Conservation (phyloP, 192 early-diverging fungal species). For the Coemansia sp. region DNA sequence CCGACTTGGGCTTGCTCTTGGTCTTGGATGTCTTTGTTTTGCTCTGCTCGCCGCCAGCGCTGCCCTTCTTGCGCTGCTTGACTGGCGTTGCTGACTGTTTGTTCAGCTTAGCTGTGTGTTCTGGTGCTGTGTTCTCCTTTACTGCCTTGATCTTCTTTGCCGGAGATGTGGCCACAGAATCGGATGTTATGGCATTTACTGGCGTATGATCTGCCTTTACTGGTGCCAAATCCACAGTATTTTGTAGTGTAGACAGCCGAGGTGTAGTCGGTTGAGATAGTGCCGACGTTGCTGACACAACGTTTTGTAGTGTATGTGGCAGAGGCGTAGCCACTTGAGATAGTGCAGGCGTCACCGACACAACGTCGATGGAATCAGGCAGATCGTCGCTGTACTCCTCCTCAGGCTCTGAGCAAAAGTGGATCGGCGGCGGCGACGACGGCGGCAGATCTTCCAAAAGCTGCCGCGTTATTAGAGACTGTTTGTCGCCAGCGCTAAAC, state of each 20-base stretch:
- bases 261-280: not conserved
- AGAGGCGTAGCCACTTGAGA: not conserved
- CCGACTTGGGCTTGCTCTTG: not conserved
- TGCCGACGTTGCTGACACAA: not conserved
- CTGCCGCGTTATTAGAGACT: conserved; percentile 9
- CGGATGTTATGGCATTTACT: not conserved
- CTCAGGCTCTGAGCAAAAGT: conserved; percentile 11
- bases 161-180: not conserved
- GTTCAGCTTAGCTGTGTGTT: conserved; percentile 12
- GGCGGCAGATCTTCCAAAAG: conserved; percentile 48
- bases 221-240: not conserved
- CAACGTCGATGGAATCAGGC: conserved; percentile 20
- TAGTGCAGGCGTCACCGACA: conserved; percentile 4
- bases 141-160: conserved; percentile 10
- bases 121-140: conserved; percentile 13
- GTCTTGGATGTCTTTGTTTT: not conserved
- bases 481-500: conserved; percentile 5
- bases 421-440: conserved; percentile 42
- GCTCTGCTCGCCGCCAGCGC: too few relatives aligned
- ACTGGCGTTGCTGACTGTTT: not conserved
- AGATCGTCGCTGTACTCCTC: conserved; percentile 21
- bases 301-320: not conserved
- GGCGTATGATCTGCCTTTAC: not conserved
- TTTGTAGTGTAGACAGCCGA: not conserved
- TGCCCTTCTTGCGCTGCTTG: conserved; percentile 1